Evolutionary conservation across 306 rosid genomes (phyloP).

Genomic region (Ochetophila trinervis): DNA sequence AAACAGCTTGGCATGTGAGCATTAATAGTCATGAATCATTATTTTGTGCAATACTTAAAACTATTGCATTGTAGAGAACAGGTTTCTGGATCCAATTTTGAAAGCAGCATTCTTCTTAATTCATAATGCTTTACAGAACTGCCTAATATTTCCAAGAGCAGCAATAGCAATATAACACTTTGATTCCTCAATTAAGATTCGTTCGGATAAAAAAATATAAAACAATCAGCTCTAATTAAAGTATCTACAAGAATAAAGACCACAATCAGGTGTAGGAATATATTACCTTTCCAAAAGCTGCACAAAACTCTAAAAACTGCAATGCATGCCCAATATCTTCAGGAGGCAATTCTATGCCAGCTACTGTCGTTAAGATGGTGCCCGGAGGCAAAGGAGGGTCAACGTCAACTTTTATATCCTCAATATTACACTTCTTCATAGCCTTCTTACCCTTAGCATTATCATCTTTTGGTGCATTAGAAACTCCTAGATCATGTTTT

Average conservation of each 20-base stretch:
- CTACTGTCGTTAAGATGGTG: conserved; percentile 35
- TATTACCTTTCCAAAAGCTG: conserved; percentile 68
- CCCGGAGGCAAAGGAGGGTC: conserved; percentile 51
- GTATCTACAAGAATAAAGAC: conserved; percentile 1
- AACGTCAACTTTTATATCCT: conserved; percentile 11
- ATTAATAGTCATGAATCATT: neutral
- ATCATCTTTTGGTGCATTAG: conserved; percentile 18
- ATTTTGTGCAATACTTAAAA: neutral
- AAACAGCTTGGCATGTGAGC: neutral
- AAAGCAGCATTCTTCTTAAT: neutral
- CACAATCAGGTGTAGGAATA: neutral
- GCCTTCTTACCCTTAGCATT: conserved; percentile 23
- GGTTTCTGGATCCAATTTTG: neutral
- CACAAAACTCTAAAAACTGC: conserved; percentile 76
- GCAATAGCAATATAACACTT: too few relatives aligned
- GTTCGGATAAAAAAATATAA: neutral
- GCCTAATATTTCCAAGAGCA: too few relatives aligned
- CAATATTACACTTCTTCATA: conserved; percentile 18
- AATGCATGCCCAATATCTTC: conserved; percentile 68
- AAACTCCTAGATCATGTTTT: conserved; percentile 7
- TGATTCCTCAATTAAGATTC: neutral
- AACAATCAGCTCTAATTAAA: neutral
- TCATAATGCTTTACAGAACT: too few relatives aligned
- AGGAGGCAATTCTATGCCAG: conserved; percentile 45
- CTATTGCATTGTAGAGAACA: neutral